A percentile compares a stretch with the other conserved stretches of the same genome.
Evolutionary conservation across 768 basidiomycete genomes (phyloP).

Genomic region (Mycena belliarum): DNA sequence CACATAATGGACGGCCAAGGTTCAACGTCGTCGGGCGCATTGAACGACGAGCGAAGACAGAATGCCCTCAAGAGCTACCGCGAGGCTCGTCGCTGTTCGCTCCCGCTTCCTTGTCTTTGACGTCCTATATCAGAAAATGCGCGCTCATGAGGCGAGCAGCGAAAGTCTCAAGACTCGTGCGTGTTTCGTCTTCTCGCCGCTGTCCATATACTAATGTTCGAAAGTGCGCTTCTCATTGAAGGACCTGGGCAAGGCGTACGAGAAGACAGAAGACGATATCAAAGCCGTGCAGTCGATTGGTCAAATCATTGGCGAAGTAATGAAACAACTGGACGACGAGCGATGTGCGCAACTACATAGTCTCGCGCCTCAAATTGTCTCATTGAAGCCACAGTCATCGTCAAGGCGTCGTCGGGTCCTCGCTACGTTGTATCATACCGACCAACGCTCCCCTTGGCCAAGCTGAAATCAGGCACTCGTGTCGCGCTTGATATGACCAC

Average conservation of each 20-base stretch:
- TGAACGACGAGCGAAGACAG: constrained; percentile 72
- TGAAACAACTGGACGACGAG: constrained; percentile 98
- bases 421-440: constrained; percentile 98
- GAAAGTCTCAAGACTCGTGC: constrained; percentile 88
- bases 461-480: constrained; percentile 91
- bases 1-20: constrained; percentile 43
- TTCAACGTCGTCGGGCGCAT: constrained; percentile 57
- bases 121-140: constrained; percentile 76
- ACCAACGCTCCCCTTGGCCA: constrained; percentile 84
- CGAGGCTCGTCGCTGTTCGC: constrained; percentile 46
- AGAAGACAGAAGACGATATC: constrained; percentile 97
- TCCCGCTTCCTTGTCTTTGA: constrained; percentile 1
- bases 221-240: constrained; percentile 90
- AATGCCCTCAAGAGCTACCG: constrained; percentile 79
- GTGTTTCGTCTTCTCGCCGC: constrained; percentile 29
- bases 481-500: constrained; percentile 99
- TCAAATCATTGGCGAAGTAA: constrained; percentile 98
- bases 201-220: not conserved
- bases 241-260: constrained; percentile 84
- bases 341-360: constrained; percentile 64
- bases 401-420: constrained; percentile 97
- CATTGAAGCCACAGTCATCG: constrained; percentile 68
- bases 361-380: not conserved
- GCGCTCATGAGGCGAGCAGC: constrained; percentile 83
- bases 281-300: constrained; percentile 98